Base-by-base conservation (phyloP, 768 basidiomycete genomes). In the Mycena epipterygia region DNA sequence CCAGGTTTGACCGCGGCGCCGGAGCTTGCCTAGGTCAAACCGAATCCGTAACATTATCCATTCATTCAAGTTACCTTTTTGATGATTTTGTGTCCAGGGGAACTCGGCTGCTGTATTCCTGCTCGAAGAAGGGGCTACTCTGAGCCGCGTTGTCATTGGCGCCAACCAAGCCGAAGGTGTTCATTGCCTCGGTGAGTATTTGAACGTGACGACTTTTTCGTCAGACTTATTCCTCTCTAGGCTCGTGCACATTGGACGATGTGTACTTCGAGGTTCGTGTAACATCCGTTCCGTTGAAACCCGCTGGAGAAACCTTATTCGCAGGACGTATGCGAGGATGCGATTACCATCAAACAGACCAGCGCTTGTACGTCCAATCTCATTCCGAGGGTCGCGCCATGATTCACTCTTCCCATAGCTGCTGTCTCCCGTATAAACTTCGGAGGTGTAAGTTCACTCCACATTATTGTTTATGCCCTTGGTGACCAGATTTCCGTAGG, bases 81-180 rank as follows among this genome's bases (percentile, higher is more conserved):
- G 33, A n/a, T 71, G 56, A 23, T 56, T 70, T 27, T 32, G 23
- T 17, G 64, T 72, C 53, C 60, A 72, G 59, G 84, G 84, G 30
- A 81, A 84, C 56, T 64, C 81, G 8, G 83, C 81, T 42, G 82
- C 83, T 19, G 83, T 84, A 25, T 85, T 85, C 76, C 62, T 84
- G 25, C 77, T 85, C 21, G 72, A 83, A 52, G 79, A 82, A 44
- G 84, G 84, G 35, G 84, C 82, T 12, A 84, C 82, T 8, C 74
- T 84, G 46, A 84, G 81, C 59, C 79, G 78, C 27, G 83, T 85
- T 41, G 77, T 80, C 25, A 84, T 85, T 62, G 84, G 84, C 3
- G 76, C 80, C 30, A 82, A 84, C 74, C 84, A 84, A 65, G 76
- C 81, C 48, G 84, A 85, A 60, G 84, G 84, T 52, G 75, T 84